These are phyloP conservation scores for Capronia coronata DNA, from an alignment of 2,329 filamentous ascomycete species.

Conservation along the genomic window DNA sequence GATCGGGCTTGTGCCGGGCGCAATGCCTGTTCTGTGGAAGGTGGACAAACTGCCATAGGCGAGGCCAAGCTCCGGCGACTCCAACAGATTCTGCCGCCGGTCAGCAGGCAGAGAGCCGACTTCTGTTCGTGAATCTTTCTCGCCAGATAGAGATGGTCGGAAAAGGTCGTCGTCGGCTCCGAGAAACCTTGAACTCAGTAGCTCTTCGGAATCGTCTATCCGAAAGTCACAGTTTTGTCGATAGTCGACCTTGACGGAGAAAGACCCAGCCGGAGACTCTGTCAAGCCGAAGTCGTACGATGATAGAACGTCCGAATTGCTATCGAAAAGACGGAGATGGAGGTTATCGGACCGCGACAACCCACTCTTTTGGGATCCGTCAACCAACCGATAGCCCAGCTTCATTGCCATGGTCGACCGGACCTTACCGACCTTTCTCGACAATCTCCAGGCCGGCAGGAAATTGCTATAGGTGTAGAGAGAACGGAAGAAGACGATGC, in stretches of 20 bases:
- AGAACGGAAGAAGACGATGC: conserved; percentile 87
- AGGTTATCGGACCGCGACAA: conserved; percentile 60
- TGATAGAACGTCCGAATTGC: conserved; percentile 58
- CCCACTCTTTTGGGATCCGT: conserved; percentile 47
- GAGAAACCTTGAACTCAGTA: conserved; percentile 89
- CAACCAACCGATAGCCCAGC: conserved; percentile 72
- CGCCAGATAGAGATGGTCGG: conserved; percentile 64
- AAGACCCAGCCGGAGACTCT: conserved; percentile 76
- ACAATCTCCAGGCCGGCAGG: conserved; percentile 79
- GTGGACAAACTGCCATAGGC: conserved; percentile 87
- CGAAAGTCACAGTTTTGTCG: conserved; percentile 84
- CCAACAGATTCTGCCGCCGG: conserved; percentile 42
- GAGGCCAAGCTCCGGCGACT: conserved; percentile 60
- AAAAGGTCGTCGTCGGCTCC: conserved; percentile 84
- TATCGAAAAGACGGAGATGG: conserved; percentile 61
- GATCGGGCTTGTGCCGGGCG: conserved; percentile 75
- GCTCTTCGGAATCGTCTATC: conserved; percentile 81
- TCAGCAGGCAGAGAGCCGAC: conserved; percentile 68
- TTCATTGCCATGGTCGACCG: conserved; percentile 58
- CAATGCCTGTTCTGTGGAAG: conserved; percentile 70
- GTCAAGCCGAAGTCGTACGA: conserved; percentile 76
- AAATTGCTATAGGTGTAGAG: conserved; percentile 77
- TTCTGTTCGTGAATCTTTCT: conserved; percentile 32
- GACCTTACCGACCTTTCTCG: conserved; percentile 65
- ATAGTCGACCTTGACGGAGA: conserved; percentile 76